Percentiles rank a stretch among this genome's conserved stretches.
Evolutionary conservation across 495 filamentous ascomycete genomes (phyloP).

Genomic region (Daldinia loculata): DNA sequence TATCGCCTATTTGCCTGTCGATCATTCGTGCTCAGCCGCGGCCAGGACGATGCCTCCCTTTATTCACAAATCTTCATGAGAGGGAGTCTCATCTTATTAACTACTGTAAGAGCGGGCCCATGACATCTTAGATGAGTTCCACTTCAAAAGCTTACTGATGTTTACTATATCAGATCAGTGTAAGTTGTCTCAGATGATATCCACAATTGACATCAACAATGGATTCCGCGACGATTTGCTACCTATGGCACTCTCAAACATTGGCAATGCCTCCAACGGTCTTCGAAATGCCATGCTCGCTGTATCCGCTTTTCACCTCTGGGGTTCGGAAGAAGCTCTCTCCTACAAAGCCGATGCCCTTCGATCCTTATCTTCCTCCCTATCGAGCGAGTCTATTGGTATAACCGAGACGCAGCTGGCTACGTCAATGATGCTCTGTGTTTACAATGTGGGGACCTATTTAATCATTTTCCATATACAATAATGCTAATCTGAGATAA

Average conservation of each 20-base stretch:
- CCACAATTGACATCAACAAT: conserved; percentile 48
- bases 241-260: conserved; percentile 45
- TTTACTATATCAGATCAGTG: conserved; percentile 38
- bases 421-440: conserved; percentile 52
- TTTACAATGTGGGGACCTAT: conserved; percentile 46
- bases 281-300: conserved; percentile 50
- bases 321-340: conserved; percentile 43
- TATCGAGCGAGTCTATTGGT: conserved; percentile 37
- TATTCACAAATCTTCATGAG: conserved; percentile 42
- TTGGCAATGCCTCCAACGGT: conserved; percentile 42
- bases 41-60: conserved; percentile 35
- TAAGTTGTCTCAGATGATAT: conserved; percentile 49
- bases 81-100: conserved; percentile 44
- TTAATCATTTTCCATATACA: background rate
- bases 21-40: conserved; percentile 38
- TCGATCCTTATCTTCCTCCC: conserved; percentile 44
- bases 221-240: conserved; percentile 49
- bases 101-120: conserved; percentile 40
- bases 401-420: conserved; percentile 49
- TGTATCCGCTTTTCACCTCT: conserved; percentile 47
- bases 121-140: background rate
- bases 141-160: conserved; percentile 10
- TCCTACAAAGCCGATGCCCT: conserved; percentile 49
- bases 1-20: conserved; percentile 38
- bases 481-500: conserved; percentile 24